phyloP scores from a whole-genome alignment of 306 rosid genomes.

The Pterocarpus santalinus region DNA sequence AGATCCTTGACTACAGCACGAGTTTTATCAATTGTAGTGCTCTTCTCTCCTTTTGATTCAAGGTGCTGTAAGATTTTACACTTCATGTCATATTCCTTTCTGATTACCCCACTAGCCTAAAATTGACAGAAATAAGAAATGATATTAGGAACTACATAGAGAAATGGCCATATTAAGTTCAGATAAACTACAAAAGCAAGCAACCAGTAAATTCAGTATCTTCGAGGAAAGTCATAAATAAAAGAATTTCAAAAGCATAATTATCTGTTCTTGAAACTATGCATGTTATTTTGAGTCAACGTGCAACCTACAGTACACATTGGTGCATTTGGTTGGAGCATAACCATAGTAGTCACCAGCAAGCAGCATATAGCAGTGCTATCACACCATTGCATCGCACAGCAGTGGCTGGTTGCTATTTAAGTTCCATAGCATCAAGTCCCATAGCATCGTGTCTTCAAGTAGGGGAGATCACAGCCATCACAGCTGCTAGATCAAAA shows the following conservation, averaged over 20 bases:
- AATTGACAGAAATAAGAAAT: constrained; percentile 19
- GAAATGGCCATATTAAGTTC: neutral
- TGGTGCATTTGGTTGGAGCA: no score
- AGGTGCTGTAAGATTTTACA: constrained; percentile 75
- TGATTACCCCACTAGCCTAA: constrained; percentile 87
- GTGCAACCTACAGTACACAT: no score
- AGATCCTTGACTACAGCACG: constrained; percentile 92
- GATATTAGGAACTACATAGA: constrained; percentile 1
- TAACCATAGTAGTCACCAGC: no score
- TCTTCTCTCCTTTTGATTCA: constrained; percentile 74
- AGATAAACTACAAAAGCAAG: neutral
- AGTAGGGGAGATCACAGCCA: no score
- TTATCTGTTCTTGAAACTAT: no score
- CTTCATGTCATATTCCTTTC: constrained; percentile 84
- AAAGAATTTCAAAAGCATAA: neutral
- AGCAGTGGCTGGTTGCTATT: no score
- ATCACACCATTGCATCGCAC: no score
- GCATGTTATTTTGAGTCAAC: no score
- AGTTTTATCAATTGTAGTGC: constrained; percentile 69
- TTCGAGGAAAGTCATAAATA: neutral
- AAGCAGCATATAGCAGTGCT: no score
- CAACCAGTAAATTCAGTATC: neutral
- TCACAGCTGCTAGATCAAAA: no score
- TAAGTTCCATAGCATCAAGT: no score
- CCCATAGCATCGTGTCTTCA: no score